Evolutionary conservation across 2,329 filamentous ascomycete genomes (phyloP), one percentile per base, ranked within the genome.

Genomic region (Akanthomyces lecanii): DNA sequence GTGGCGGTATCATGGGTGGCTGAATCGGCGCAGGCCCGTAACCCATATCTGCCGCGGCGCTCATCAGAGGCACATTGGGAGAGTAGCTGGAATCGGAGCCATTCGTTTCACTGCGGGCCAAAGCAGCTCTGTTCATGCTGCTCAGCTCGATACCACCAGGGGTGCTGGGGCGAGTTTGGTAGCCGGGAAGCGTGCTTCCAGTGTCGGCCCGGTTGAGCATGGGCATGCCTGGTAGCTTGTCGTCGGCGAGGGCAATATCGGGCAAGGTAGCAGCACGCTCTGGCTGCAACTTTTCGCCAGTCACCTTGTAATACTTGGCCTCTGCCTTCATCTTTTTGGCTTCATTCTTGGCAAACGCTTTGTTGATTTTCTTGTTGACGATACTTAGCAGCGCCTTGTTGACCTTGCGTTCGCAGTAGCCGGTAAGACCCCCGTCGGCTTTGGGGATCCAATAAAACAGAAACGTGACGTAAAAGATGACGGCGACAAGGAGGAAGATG

Each of bases 371-470:
- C 70, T 81, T 84, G 61, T 87, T 87, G 4, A 98, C 93, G 67
- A 98, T 95, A 68, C 87, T 87, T 71, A 89, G 89, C 67, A 99
- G 82, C 67, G 92, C 83, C 70, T 86, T 88, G 76, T 96, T 96
- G 73, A 97, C 89, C 79, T 98, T 98, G 52, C 92, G 89, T 65
- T 91, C 89, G 73, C 95, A 98, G 77, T 96, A 99, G 30, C 88
- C 87, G 5, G 86, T 86, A 36, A 99, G 81, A 8, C 90, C 88
- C 6, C 92, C 91, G 71, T 97, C 92, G 12, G 86, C 81, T 42
- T 84, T 84, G 1, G 93, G 92, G 65, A 99, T 94, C 76, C 94
- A 95, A 75, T 95, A 90, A 85, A 90, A 97, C 6, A 99, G 82
- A 75, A 97, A 99, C 70, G 91, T 85, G 44, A 97, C 75, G 76